A percentile compares a stretch with the other conserved stretches of the same genome.
Conservation (phyloP, 805 yeast species). For the Candida insectalens region DNA sequence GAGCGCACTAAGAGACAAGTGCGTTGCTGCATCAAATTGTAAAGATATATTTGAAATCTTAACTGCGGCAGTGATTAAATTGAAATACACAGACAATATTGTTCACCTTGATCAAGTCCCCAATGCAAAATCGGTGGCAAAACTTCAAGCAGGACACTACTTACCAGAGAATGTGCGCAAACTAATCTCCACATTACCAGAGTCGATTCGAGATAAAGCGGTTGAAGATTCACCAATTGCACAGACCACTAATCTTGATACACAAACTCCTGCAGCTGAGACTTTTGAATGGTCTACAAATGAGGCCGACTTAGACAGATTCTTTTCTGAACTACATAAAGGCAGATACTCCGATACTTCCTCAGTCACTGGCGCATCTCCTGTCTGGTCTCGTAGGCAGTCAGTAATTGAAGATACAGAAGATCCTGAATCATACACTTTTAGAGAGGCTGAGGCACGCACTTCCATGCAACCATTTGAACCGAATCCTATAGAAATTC, state of each 20-base stretch:
- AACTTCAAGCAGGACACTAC: conserved; percentile 26
- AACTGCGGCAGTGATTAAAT: conserved; percentile 58
- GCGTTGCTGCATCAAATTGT: conserved; percentile 73
- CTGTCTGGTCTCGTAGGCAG: no score
- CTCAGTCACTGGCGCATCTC: not conserved
- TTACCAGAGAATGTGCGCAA: conserved; percentile 29
- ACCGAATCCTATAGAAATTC: no score
- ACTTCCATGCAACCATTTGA: no score
- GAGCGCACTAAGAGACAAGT: conserved; percentile 50
- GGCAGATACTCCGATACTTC: conserved; percentile 18
- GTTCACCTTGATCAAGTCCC: conserved; percentile 19
- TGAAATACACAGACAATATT: conserved; percentile 34
- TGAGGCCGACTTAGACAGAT: conserved; percentile 30
- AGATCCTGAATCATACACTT: no score
- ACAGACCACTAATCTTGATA: not conserved
- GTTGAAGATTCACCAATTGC: not conserved
- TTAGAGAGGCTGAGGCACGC: no score
- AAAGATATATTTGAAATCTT: conserved; percentile 62
- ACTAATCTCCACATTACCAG: conserved; percentile 27
- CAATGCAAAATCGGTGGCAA: conserved; percentile 18
- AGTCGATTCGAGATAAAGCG: conserved; percentile 6
- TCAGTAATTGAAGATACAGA: no score
- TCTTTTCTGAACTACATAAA: conserved; percentile 38
- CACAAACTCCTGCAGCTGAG: not conserved
- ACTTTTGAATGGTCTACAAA: conserved; percentile 28